phyloP scores from a whole-genome alignment of 2,329 filamentous ascomycete species.

The Colletotrichum scovillei region DNA sequence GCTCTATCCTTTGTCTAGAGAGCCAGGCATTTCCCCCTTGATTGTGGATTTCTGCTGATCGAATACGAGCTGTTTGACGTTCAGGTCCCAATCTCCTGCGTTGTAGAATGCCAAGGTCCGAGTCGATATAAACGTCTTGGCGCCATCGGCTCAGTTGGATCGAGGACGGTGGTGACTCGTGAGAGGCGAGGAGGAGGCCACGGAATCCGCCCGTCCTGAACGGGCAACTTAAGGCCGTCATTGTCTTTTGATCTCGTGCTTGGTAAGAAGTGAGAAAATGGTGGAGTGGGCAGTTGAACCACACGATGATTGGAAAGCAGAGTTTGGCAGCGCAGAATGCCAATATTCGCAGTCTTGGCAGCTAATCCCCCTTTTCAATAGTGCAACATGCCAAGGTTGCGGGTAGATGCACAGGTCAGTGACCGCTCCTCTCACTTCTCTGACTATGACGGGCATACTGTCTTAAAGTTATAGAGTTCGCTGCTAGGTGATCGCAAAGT shows the following conservation, averaged over 20 bases:
- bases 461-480: not conserved
- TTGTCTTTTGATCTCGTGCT: not conserved
- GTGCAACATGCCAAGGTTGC: conserved; percentile 30
- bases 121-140: conserved; percentile 22
- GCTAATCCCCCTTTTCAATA: conserved; percentile 24
- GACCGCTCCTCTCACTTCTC: not conserved
- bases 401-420: conserved; percentile 3
- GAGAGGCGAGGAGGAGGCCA: not conserved
- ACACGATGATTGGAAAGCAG: conserved; percentile 15
- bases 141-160: not conserved
- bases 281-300: not conserved
- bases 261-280: not conserved
- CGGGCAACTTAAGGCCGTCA: not conserved
- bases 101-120: conserved; percentile 11
- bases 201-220: not conserved
- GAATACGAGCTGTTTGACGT: conserved; percentile 7
- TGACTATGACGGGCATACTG: not conserved
- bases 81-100: conserved; percentile 11
- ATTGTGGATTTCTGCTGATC: not conserved
- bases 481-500: not conserved
- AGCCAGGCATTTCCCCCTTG: too few species aligned
- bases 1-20: not conserved
- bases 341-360: conserved; percentile 26
- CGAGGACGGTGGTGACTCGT: not conserved
- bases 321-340: conserved; percentile 20